These are phyloP conservation scores for Flaveria sonorensis DNA, from an alignment of 129 eudicot genomes.

Conservation along the genomic window DNA sequence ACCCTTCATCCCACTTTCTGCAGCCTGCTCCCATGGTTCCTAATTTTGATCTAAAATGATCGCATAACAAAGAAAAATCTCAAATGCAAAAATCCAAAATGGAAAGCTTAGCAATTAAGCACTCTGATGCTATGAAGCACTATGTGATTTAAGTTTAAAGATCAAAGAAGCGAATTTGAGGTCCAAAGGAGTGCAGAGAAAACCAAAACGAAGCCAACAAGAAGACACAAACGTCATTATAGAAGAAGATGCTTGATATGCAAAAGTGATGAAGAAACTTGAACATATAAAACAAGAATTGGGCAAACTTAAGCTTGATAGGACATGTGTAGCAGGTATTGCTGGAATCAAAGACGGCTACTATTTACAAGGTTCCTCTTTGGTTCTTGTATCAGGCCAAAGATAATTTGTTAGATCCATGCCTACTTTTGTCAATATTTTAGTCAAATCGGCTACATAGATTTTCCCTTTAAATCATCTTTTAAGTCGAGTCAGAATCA, in stretches of 20 bases:
- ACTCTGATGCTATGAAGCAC: slow-evolving; percentile 56
- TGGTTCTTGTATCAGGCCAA: too few relatives aligned
- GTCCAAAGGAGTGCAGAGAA: slow-evolving; percentile 40
- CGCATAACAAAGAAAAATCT: slow-evolving; percentile 39
- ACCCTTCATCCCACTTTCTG: too few relatives aligned
- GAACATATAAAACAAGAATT: slow-evolving; percentile 54
- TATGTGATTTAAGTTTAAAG: slow-evolving; percentile 42
- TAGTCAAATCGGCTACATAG: too few relatives aligned
- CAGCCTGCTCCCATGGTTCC: background rate
- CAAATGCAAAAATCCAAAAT: slow-evolving; percentile 40
- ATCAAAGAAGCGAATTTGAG: slow-evolving; percentile 61
- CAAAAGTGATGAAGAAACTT: slow-evolving; percentile 52
- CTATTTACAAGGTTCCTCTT: too few relatives aligned
- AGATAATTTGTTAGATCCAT: too few relatives aligned
- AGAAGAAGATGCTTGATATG: slow-evolving; percentile 30
- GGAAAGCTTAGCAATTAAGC: slow-evolving; percentile 54
- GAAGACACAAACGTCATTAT: too few relatives aligned
- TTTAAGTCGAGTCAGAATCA: background rate
- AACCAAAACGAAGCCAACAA: slow-evolving; percentile 33
- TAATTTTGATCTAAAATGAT: background rate
- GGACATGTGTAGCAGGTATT: slow-evolving; percentile 36
- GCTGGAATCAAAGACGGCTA: too few relatives aligned
- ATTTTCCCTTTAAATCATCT: too few relatives aligned
- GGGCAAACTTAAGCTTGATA: slow-evolving; percentile 52
- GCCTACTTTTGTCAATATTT: too few relatives aligned